Conservation (phyloP, 192 early-diverging fungal genomes). For the Podila epicladia region DNA sequence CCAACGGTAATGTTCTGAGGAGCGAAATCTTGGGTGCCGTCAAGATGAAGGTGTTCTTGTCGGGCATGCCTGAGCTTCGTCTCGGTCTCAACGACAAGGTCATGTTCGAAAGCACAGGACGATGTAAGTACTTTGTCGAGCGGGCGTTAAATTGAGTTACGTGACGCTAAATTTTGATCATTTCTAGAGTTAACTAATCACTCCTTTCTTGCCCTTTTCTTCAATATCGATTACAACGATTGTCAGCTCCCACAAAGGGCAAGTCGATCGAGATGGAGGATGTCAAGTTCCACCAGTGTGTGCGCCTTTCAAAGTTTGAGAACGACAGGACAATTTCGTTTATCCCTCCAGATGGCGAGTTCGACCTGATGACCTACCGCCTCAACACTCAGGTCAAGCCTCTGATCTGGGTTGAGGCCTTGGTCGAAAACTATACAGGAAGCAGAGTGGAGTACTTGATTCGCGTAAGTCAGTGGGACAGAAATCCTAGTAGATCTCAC, state of each 20-base stretch:
- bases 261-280: slow-evolving; percentile 94
- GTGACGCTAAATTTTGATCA: too few relatives aligned
- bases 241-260: slow-evolving; percentile 62
- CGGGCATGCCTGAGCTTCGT: slow-evolving; percentile 86
- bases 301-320: slow-evolving; percentile 87
- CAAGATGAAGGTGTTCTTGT: slow-evolving; percentile 89
- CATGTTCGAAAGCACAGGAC: slow-evolving; percentile 92
- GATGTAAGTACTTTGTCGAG: slow-evolving; percentile 52
- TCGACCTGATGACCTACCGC: slow-evolving; percentile 92
- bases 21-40: slow-evolving; percentile 84
- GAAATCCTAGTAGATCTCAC: too few relatives aligned
- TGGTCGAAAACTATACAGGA: slow-evolving; percentile 88
- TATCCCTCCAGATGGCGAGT: slow-evolving; percentile 92
- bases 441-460: slow-evolving; percentile 96
- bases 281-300: slow-evolving; percentile 92
- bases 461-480: slow-evolving; percentile 37
- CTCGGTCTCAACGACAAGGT: slow-evolving; percentile 92
- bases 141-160: not conserved
- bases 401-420: slow-evolving; percentile 85
- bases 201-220: not conserved
- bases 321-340: slow-evolving; percentile 91
- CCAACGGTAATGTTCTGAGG: slow-evolving; percentile 64
- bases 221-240: slow-evolving; percentile 3
- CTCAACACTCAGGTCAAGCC: slow-evolving; percentile 87
- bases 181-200: too few relatives aligned